phyloP scores from a whole-genome alignment of 139 green algal species.

The Spirogloea muscicola region DNA sequence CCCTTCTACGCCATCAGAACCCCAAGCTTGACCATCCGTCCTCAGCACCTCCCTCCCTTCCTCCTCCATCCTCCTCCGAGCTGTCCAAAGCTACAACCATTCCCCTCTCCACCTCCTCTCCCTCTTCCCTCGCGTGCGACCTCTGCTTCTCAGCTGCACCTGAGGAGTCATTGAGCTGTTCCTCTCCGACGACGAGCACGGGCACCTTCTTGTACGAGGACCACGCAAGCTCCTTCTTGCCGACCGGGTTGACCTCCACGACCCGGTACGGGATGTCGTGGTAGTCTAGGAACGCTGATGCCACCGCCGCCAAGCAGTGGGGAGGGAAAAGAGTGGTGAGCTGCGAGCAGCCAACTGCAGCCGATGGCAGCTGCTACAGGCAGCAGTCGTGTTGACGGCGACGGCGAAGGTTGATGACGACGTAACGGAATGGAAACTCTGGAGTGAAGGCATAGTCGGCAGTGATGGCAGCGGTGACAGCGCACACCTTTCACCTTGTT shows the following conservation, averaged over 20 bases:
- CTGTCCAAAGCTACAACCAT: not conserved
- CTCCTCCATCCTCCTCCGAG: not conserved
- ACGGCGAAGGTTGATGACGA: not conserved
- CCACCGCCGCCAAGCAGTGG: not conserved
- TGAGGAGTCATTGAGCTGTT: constrained; percentile 78
- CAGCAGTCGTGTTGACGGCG: too few relatives aligned
- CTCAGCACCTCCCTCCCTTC: too few relatives aligned
- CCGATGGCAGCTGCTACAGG: too few relatives aligned
- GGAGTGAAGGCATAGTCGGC: not conserved
- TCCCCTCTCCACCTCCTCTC: not conserved
- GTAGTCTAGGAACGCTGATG: constrained; percentile 83
- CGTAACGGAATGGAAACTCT: not conserved
- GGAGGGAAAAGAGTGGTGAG: constrained; percentile 17
- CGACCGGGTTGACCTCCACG: constrained; percentile 94
- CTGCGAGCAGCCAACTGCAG: too few relatives aligned
- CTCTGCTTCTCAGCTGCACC: not conserved
- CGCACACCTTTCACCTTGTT: constrained; percentile 82
- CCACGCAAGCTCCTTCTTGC: constrained; percentile 90
- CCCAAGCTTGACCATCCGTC: too few relatives aligned
- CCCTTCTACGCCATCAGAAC: too few relatives aligned
- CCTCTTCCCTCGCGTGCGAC: not conserved
- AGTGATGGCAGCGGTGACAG: not conserved
- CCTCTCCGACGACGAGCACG: constrained; percentile 71
- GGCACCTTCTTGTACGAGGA: constrained; percentile 81
- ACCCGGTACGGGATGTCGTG: constrained; percentile 85